phyloP scores from a whole-genome alignment of 257 asterid species.

The Buddleja alternifolia region DNA sequence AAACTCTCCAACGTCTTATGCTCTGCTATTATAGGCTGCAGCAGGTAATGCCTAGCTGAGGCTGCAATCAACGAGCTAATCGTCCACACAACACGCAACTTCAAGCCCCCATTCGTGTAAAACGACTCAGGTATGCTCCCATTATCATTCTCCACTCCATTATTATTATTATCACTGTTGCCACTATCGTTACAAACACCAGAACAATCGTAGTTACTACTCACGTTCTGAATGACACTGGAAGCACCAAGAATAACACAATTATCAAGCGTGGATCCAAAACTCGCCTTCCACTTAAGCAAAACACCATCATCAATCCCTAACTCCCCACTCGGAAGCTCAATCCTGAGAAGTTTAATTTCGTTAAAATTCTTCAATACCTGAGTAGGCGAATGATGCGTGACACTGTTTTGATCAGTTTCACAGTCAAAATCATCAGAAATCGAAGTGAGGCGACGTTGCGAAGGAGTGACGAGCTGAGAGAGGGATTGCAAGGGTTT shows the following conservation, averaged over 20 bases:
- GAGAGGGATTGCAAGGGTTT: conserved; percentile 76
- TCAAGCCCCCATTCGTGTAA: conserved; percentile 76
- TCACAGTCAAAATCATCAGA: conserved; percentile 40
- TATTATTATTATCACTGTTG: background rate
- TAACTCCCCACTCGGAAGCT: conserved; percentile 69
- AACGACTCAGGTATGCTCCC: conserved; percentile 73
- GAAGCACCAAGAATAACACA: conserved; percentile 84
- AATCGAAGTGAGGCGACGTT: conserved; percentile 36
- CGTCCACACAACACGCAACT: conserved; percentile 76
- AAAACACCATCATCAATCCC: conserved; percentile 72
- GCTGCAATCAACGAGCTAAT: conserved; percentile 81
- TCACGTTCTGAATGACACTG: conserved; percentile 40
- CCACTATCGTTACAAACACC: conserved; percentile 20
- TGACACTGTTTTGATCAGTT: conserved; percentile 45
- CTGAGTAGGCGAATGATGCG: conserved; percentile 80
- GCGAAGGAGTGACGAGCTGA: conserved; percentile 57
- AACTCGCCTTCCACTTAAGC: conserved; percentile 78
- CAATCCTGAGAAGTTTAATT: conserved; percentile 56
- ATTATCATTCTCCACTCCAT: conserved; percentile 46
- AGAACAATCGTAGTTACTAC: conserved; percentile 8
- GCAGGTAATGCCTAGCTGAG: conserved; percentile 72
- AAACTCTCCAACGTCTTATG: conserved; percentile 65
- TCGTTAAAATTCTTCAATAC: conserved; percentile 73
- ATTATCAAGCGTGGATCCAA: conserved; percentile 73
- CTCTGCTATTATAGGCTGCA: conserved; percentile 73